Evolutionary conservation across 1,284 basidiomycete genomes (phyloP).

Genomic region (Ganoderma meredithae): DNA sequence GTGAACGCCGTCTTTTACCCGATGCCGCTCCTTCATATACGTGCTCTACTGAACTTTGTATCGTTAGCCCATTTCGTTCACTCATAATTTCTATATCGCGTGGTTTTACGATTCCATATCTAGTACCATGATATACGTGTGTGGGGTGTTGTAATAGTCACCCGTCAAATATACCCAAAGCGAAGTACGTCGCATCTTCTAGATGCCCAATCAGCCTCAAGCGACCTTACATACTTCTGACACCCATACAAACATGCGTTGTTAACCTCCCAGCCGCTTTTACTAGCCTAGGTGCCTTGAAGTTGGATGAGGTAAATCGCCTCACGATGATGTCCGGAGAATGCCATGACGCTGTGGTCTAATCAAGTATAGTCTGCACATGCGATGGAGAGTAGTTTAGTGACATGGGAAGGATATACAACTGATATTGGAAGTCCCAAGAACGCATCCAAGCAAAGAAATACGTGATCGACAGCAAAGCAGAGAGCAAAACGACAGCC

Average conservation of each 20-base stretch:
- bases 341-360: background rate
- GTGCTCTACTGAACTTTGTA: conserved; percentile 20
- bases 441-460: background rate
- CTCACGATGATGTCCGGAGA: background rate
- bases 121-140: too few relatives aligned
- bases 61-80: conserved; percentile 6
- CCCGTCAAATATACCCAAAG: background rate
- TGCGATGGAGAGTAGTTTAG: too few relatives aligned
- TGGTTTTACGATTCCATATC: background rate
- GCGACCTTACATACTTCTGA: too few relatives aligned
- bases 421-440: background rate
- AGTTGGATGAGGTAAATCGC: too few relatives aligned
- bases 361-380: too few relatives aligned
- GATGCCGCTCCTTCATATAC: conserved; percentile 5
- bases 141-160: background rate
- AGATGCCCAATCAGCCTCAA: too few relatives aligned
- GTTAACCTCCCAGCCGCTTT: too few relatives aligned
- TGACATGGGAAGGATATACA: background rate
- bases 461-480: background rate
- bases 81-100: background rate
- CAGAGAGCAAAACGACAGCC: conserved; percentile 6
- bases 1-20: background rate
- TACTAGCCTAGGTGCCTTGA: too few relatives aligned
- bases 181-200: too few relatives aligned
- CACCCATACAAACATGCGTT: too few relatives aligned